These are phyloP conservation scores for Xylariales sp. DNA, from an alignment of 2,329 filamentous ascomycete genomes.

Conservation along the genomic window DNA sequence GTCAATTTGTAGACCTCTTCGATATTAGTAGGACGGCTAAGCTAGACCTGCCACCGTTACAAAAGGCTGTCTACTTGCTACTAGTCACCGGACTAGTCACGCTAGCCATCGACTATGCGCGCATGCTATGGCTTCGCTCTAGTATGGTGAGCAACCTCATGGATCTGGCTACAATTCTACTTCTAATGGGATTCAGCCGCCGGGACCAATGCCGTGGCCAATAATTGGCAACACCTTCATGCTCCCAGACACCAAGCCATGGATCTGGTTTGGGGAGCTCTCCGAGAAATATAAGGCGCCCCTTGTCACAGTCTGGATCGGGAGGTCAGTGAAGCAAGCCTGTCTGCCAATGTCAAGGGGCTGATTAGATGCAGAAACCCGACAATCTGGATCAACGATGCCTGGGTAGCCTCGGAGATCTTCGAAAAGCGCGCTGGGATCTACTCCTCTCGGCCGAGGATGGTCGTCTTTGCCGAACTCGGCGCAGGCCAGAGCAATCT, in stretches of 20 bases:
- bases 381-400: conserved; percentile 44
- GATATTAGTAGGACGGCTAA: neutral
- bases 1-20: neutral
- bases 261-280: conserved; percentile 52
- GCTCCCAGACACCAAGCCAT: conserved; percentile 50
- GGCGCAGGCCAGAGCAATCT: conserved; percentile 38
- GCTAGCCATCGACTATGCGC: neutral
- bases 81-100: neutral
- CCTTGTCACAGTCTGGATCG: conserved; percentile 53
- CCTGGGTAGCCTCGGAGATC: conserved; percentile 47
- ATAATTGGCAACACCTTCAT: conserved; percentile 53
- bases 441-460: conserved; percentile 46
- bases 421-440: conserved; percentile 49
- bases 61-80: neutral
- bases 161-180: no score
- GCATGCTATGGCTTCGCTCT: conserved; percentile 28
- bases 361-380: conserved; percentile 26
- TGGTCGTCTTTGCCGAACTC: conserved; percentile 43
- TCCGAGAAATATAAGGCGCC: conserved; percentile 44
- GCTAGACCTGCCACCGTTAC: neutral
- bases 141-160: conserved; percentile 35
- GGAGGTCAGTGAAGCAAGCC: conserved; percentile 26
- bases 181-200: no score
- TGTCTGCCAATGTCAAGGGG: neutral
- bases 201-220: conserved; percentile 49